Evolutionary conservation across 1,139 yeast genomes (phyloP).

Genomic region (Diutina catenulata): DNA sequence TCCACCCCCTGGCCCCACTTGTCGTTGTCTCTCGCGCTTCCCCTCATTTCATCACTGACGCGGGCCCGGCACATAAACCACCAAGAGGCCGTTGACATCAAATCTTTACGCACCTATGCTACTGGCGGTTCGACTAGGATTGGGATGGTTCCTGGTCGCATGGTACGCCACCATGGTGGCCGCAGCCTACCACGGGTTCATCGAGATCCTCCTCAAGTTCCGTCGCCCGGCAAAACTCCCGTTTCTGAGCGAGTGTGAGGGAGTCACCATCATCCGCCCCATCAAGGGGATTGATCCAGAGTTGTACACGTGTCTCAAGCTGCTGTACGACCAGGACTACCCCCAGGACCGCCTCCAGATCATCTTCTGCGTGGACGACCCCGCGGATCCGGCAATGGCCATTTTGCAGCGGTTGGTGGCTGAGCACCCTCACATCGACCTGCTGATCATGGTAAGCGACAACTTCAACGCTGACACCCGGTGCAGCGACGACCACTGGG

Average conservation of each 20-base stretch:
- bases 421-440: conserved; percentile 47
- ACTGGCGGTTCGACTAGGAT: neutral
- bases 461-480: conserved; percentile 46
- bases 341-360: conserved; percentile 51
- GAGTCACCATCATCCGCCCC: conserved; percentile 76
- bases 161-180: conserved; percentile 35
- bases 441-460: conserved; percentile 42
- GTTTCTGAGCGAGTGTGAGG: conserved; percentile 24
- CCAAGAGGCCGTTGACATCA: no score
- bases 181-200: conserved; percentile 36
- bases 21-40: no score
- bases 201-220: conserved; percentile 31
- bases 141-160: conserved; percentile 7
- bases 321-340: conserved; percentile 60
- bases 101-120: no score
- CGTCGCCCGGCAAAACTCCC: conserved; percentile 13
- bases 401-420: conserved; percentile 38
- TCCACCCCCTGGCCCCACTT: no score
- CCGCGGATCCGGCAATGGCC: conserved; percentile 53
- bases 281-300: conserved; percentile 78
- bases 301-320: conserved; percentile 52
- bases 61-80: no score
- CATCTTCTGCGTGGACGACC: conserved; percentile 62
- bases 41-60: no score
- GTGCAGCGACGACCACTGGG: conserved; percentile 45